Percentiles rank a stretch among this genome's conserved stretches.
Conservation (phyloP, 345 rosid species). For the Hirschfeldia incana region DNA sequence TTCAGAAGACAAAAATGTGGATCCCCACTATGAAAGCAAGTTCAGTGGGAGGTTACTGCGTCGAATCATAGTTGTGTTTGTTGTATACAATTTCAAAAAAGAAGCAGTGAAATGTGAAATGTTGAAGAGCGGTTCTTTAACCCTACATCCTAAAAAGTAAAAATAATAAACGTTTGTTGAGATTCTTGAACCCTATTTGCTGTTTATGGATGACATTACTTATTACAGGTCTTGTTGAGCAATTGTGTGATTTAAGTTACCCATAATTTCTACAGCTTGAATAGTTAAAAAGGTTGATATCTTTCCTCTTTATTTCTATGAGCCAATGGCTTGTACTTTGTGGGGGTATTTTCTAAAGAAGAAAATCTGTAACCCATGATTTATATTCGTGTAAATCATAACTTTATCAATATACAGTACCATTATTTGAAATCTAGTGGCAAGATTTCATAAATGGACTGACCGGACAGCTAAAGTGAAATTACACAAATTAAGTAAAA, state of each 20-base stretch:
- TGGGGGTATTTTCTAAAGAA: slow-evolving; percentile 19
- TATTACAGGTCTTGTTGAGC: slow-evolving; percentile 2
- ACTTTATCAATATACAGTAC: slow-evolving; percentile 38
- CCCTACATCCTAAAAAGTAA: neutral
- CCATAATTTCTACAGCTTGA: slow-evolving; percentile 15
- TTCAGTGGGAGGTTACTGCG: slow-evolving; percentile 23
- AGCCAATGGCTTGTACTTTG: slow-evolving; percentile 35
- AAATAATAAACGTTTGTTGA: slow-evolving; percentile 4
- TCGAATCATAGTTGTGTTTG: slow-evolving; percentile 3
- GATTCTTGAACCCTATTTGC: neutral
- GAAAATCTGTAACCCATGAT: slow-evolving; percentile 30
- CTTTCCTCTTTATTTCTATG: slow-evolving; percentile 3
- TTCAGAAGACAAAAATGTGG: slow-evolving; percentile 17
- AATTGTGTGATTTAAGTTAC: slow-evolving; percentile 8
- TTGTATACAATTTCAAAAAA: neutral
- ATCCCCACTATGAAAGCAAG: slow-evolving; percentile 33
- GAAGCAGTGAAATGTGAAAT: slow-evolving; percentile 12
- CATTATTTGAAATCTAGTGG: slow-evolving; percentile 40
- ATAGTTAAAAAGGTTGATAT: slow-evolving; percentile 7
- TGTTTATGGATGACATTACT: neutral
- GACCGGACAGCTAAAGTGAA: slow-evolving; percentile 43
- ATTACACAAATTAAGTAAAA: slow-evolving; percentile 43
- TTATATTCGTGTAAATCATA: slow-evolving; percentile 35
- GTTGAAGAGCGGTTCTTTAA: slow-evolving; percentile 7
- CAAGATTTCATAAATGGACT: slow-evolving; percentile 36